These are phyloP conservation scores for Candida gorgasii DNA, from an alignment of 805 yeast genomes.

Conservation along the genomic window DNA sequence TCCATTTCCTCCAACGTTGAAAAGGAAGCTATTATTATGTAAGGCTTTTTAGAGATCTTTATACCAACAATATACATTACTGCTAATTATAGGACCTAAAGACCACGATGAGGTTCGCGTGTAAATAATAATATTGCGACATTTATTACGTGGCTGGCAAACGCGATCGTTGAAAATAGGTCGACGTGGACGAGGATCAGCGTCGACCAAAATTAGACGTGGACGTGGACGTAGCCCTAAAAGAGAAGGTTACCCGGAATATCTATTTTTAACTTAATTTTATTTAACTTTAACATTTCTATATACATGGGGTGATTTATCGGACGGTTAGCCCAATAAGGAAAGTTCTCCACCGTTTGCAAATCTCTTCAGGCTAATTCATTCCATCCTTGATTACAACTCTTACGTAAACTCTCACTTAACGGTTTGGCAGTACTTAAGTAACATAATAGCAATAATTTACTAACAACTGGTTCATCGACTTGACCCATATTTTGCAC, in stretches of 20 bases:
- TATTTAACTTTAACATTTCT: no score
- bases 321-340: no score
- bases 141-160: conserved; percentile 2
- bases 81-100: neutral
- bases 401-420: conserved; percentile 52
- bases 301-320: no score
- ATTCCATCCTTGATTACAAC: conserved; percentile 36
- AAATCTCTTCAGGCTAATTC: no score
- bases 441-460: conserved; percentile 73
- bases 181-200: neutral
- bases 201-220: no score
- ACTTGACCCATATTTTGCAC: conserved; percentile 55
- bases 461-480: conserved; percentile 59
- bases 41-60: conserved; percentile 25
- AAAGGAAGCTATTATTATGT: conserved; percentile 98
- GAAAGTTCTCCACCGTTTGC: no score
- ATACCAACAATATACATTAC: neutral
- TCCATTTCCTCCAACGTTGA: conserved; percentile 94
- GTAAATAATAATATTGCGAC: conserved; percentile 3
- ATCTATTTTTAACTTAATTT: no score
- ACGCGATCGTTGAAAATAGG: neutral
- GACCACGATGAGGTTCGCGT: conserved; percentile 6
- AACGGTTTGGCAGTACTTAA: conserved; percentile 69
- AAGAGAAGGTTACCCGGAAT: no score
- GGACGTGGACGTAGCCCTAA: no score